Evolutionary conservation across 2,329 filamentous ascomycete species (phyloP).

Genomic region (Passalora sequoiae): DNA sequence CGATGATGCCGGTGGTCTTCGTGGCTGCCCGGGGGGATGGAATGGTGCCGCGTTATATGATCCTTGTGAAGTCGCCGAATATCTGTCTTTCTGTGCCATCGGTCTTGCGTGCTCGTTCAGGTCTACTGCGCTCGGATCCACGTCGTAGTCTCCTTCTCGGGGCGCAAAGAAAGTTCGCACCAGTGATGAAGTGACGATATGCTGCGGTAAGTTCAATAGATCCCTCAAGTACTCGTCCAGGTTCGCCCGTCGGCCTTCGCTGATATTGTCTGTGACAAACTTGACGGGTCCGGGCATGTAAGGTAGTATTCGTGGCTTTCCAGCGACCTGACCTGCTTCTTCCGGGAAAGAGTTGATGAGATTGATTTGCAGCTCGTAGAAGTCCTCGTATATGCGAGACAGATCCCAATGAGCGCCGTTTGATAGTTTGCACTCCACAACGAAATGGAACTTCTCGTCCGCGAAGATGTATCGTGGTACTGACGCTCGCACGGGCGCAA

Average conservation of each 20-base stretch:
- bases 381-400: slow-evolving; percentile 93
- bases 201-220: slow-evolving; percentile 71
- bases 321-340: slow-evolving; percentile 80
- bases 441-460: slow-evolving; percentile 98
- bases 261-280: slow-evolving; percentile 96
- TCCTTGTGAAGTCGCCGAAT: slow-evolving; percentile 33
- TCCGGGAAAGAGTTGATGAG: slow-evolving; percentile 85
- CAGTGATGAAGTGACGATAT: slow-evolving; percentile 77
- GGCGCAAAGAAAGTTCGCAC: slow-evolving; percentile 90
- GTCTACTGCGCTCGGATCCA: slow-evolving; percentile 62
- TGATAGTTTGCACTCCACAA: slow-evolving; percentile 85
- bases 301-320: slow-evolving; percentile 70
- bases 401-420: slow-evolving; percentile 90
- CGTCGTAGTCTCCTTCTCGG: slow-evolving; percentile 86
- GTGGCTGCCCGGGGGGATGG: slow-evolving; percentile 21
- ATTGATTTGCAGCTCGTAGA: slow-evolving; percentile 97
- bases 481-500: slow-evolving; percentile 72
- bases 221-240: slow-evolving; percentile 95
- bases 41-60: slow-evolving; percentile 21
- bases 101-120: slow-evolving; percentile 63
- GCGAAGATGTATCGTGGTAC: slow-evolving; percentile 93
- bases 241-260: slow-evolving; percentile 85
- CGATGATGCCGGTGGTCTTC: slow-evolving; percentile 16
- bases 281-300: slow-evolving; percentile 98
- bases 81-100: slow-evolving; percentile 60